These are phyloP conservation scores for Plectranthus barbatus DNA, from an alignment of 257 asterid genomes.

Conservation along the genomic window DNA sequence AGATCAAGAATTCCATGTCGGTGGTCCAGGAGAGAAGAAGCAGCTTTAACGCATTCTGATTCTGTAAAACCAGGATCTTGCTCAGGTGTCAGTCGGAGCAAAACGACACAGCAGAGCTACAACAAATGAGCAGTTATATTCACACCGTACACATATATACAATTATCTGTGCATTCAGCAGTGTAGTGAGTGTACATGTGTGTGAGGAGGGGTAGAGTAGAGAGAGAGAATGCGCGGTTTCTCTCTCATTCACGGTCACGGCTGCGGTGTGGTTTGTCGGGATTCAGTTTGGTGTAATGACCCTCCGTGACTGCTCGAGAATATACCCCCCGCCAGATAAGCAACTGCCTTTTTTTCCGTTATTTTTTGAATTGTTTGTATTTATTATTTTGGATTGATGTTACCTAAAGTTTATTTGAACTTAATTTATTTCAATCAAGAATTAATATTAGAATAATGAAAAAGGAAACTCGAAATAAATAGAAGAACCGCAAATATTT, in stretches of 20 bases:
- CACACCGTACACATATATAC: background rate
- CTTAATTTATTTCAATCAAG: too few relatives aligned
- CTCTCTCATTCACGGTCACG: constrained; percentile 3
- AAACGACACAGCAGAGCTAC: background rate
- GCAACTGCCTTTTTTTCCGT: background rate
- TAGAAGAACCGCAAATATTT: too few relatives aligned
- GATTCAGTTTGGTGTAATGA: constrained; percentile 19
- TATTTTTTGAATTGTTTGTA: too few relatives aligned
- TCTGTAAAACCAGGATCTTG: background rate
- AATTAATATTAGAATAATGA: too few relatives aligned
- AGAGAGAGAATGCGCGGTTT: background rate
- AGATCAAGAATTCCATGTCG: constrained; percentile 6
- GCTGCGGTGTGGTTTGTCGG: constrained; percentile 42
- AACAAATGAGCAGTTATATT: background rate
- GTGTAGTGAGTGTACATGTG: background rate
- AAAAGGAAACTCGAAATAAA: too few relatives aligned
- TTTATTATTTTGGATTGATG: too few relatives aligned
- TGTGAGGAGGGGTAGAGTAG: background rate
- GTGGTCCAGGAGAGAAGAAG: background rate
- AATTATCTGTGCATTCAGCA: background rate
- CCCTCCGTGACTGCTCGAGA: constrained; percentile 12
- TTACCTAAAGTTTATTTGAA: too few relatives aligned
- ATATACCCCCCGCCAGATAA: background rate
- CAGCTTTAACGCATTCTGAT: constrained; percentile 3
- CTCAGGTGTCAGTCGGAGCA: constrained; percentile 9